Evolutionary conservation across 2,329 filamentous ascomycete genomes (phyloP).

Genomic region (Dactylellina cionopaga): DNA sequence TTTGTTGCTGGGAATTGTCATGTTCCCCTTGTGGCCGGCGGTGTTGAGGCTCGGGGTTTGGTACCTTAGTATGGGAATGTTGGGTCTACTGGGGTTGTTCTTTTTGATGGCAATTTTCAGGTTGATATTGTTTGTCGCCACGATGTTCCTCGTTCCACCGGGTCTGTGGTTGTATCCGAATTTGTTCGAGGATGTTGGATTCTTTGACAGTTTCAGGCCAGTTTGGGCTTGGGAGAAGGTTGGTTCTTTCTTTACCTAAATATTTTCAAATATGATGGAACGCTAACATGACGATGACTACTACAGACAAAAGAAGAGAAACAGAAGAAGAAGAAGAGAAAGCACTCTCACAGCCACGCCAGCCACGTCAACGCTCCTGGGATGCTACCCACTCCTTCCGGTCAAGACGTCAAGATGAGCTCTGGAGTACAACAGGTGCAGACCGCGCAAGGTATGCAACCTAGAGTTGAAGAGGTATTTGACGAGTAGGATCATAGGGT

Average conservation of each 20-base stretch:
- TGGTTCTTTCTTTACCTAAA: conserved; percentile 57
- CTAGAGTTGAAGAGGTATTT: conserved; percentile 50
- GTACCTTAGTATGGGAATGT: conserved; percentile 94
- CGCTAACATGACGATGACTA: background rate
- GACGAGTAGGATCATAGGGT: conserved; percentile 29
- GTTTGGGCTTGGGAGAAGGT: conserved; percentile 99
- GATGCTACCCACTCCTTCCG: conserved; percentile 40
- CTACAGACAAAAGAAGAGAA: conserved; percentile 48
- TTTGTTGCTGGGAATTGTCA: conserved; percentile 84
- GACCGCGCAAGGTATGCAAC: conserved; percentile 47
- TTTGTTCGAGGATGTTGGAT: conserved; percentile 96
- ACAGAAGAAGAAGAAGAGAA: conserved; percentile 51
- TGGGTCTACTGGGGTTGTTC: conserved; percentile 89
- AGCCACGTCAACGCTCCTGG: conserved; percentile 32
- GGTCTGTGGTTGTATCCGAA: conserved; percentile 99
- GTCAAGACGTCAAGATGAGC: conserved; percentile 47
- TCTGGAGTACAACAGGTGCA: conserved; percentile 27
- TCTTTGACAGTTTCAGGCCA: conserved; percentile 95
- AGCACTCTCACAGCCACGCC: conserved; percentile 35
- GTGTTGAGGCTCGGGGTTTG: conserved; percentile 92
- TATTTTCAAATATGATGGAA: background rate
- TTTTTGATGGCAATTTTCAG: conserved; percentile 98
- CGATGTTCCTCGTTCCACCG: conserved; percentile 83
- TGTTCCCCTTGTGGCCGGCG: conserved; percentile 96
- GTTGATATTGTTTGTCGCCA: conserved; percentile 91